Evolutionary conservation across 139 green algal species (phyloP).

Genomic region (Pseudopediastrum boryanum): DNA sequence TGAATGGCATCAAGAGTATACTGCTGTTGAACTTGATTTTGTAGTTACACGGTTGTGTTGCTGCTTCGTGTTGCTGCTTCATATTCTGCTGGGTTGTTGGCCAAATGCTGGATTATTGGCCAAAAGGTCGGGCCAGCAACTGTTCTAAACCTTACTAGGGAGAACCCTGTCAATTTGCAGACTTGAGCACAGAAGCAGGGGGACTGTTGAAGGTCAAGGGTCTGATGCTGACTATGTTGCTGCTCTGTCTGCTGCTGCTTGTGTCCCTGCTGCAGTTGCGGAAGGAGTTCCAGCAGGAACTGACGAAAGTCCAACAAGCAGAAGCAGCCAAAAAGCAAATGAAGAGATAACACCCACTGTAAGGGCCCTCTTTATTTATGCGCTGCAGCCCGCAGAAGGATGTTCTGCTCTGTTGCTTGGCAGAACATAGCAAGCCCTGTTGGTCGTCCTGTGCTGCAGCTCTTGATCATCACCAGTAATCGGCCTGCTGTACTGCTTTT

Average conservation of each 20-base stretch:
- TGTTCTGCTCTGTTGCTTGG: too few relatives aligned
- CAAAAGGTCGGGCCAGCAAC: background rate
- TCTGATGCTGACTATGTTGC: background rate
- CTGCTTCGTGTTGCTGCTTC: too few relatives aligned
- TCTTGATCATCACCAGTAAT: too few relatives aligned
- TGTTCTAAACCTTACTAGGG: background rate
- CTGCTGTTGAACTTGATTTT: too few relatives aligned
- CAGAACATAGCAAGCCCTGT: too few relatives aligned
- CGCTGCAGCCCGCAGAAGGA: too few relatives aligned
- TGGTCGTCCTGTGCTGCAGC: too few relatives aligned
- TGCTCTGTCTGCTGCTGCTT: background rate
- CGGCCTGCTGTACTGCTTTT: too few relatives aligned
- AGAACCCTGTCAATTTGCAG: background rate
- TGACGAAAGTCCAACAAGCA: constrained; percentile 35
- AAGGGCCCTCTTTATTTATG: too few relatives aligned
- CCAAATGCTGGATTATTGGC: background rate
- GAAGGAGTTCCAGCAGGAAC: constrained; percentile 27
- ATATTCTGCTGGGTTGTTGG: background rate
- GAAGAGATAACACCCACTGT: constrained; percentile 29
- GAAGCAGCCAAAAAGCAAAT: constrained; percentile 25
- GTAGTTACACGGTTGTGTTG: too few relatives aligned
- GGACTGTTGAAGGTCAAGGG: background rate
- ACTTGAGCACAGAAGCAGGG: background rate
- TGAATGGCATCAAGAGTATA: too few relatives aligned
- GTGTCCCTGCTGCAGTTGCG: constrained; percentile 7